phyloP scores from a whole-genome alignment of 2,329 filamentous ascomycete genomes.

The Apiospora arundinis region DNA sequence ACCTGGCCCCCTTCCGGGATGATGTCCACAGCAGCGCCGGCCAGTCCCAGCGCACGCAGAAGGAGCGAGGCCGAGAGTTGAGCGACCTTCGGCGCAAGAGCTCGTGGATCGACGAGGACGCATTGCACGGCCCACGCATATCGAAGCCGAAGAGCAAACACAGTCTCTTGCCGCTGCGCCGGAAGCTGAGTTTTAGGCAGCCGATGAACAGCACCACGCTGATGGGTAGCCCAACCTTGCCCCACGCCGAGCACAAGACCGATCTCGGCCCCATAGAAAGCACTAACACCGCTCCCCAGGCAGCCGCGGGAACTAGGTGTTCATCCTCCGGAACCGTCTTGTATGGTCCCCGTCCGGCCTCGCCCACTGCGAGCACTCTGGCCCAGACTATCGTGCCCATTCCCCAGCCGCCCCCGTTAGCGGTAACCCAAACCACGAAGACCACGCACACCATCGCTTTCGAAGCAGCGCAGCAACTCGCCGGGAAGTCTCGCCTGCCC shows the following conservation, averaged over 20 bases:
- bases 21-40: background rate
- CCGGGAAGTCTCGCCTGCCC: conserved; percentile 34
- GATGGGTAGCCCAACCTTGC: conserved; percentile 38
- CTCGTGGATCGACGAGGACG: conserved; percentile 59
- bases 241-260: conserved; percentile 31
- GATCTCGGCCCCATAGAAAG: background rate
- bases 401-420: background rate
- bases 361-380: background rate
- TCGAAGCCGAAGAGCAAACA: conserved; percentile 33
- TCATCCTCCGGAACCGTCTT: background rate
- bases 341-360: background rate
- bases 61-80: conserved; percentile 36
- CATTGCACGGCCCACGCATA: conserved; percentile 54
- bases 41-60: conserved; percentile 29
- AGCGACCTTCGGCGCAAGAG: conserved; percentile 37
- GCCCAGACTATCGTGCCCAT: background rate
- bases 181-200: conserved; percentile 31
- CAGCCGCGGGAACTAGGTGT: background rate
- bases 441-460: conserved; percentile 27
- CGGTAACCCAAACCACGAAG: conserved; percentile 18
- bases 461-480: conserved; percentile 37
- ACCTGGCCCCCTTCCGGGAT: conserved; percentile 18
- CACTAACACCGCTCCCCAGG: background rate
- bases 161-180: conserved; percentile 23
- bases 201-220: conserved; percentile 26